Evolutionary conservation across 129 eudicot species (phyloP).

Genomic region (Heracleum sosnowskyi): DNA sequence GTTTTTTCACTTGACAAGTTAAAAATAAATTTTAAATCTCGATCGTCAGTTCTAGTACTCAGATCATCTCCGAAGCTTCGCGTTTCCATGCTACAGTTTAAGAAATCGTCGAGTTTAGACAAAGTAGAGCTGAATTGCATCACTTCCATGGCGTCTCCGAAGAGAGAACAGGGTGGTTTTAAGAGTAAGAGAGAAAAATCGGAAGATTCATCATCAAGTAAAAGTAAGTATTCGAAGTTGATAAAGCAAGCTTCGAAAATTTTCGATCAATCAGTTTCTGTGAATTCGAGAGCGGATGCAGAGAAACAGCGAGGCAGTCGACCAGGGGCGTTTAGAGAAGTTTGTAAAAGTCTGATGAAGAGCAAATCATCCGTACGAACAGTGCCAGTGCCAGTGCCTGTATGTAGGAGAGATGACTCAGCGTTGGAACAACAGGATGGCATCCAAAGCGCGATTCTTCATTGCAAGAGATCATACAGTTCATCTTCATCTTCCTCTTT

Average conservation of each 20-base stretch:
- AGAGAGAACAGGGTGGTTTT: slow-evolving; percentile 16
- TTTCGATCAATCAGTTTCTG: slow-evolving; percentile 21
- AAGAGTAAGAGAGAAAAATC: slow-evolving; percentile 8
- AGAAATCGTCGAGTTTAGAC: slow-evolving; percentile 16
- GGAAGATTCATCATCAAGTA: slow-evolving; percentile 5
- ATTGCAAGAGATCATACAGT: slow-evolving; percentile 34
- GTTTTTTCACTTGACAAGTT: neutral
- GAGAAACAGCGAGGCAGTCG: slow-evolving; percentile 19
- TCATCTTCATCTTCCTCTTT: slow-evolving; percentile 14
- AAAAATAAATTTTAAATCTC: neutral
- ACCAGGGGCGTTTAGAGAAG: slow-evolving; percentile 10
- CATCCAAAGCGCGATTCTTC: slow-evolving; percentile 39
- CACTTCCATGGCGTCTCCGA: slow-evolving; percentile 7
- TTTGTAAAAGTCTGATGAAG: neutral
- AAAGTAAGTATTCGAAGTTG: slow-evolving; percentile 40
- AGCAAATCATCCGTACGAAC: neutral
- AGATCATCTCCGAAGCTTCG: slow-evolving; percentile 22
- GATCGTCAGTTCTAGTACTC: slow-evolving; percentile 19
- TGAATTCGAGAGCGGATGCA: slow-evolving; percentile 13
- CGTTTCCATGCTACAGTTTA: slow-evolving; percentile 23
- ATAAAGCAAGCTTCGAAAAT: slow-evolving; percentile 45
- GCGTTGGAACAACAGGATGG: slow-evolving; percentile 27
- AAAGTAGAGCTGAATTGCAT: neutral
- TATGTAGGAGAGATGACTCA: neutral
- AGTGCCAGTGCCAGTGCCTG: neutral